Evolutionary conservation across 1,284 basidiomycete species (phyloP).

Genomic region (Irpex rosettiformis): DNA sequence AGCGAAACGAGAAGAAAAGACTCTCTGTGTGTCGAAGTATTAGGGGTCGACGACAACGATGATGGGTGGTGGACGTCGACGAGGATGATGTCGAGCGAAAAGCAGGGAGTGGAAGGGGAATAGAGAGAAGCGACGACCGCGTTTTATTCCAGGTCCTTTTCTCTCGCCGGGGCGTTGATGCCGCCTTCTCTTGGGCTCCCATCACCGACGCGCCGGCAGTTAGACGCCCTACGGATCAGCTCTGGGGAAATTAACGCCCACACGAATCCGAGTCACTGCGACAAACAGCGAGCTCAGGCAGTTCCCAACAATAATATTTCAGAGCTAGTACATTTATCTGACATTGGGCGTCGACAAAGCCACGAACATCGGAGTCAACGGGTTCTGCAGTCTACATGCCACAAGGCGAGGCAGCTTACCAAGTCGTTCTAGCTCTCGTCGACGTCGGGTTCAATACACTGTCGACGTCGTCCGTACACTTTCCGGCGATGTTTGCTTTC

Average conservation of each 20-base stretch:
- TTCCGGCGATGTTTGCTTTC: not conserved
- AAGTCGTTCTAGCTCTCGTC: no score
- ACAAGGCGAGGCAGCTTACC: no score
- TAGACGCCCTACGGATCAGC: not conserved
- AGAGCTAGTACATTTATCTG: not conserved
- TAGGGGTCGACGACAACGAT: constrained; percentile 14
- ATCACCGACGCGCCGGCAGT: not conserved
- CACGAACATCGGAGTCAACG: not conserved
- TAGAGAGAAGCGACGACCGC: constrained; percentile 18
- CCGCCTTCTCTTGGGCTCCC: constrained; percentile 9
- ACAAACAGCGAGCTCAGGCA: not conserved
- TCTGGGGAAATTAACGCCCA: not conserved
- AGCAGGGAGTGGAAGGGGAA: constrained; percentile 20
- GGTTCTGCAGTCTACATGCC: no score
- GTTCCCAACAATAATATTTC: not conserved
- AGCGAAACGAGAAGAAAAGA: constrained; percentile 20
- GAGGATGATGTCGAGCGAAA: constrained; percentile 18
- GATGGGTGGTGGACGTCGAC: constrained; percentile 19
- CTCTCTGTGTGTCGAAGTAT: constrained; percentile 9
- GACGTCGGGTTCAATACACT: no score
- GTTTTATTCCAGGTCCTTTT: constrained; percentile 26
- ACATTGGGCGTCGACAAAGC: not conserved
- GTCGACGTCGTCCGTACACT: no score
- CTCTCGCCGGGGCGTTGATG: constrained; percentile 21
- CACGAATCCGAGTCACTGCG: not conserved